A percentile compares a stretch with the other conserved stretches of the same genome.
These are phyloP conservation scores for Pseudogymnoascus sp. DNA, from an alignment of 2,329 filamentous ascomycete species.

Conservation along the genomic window DNA sequence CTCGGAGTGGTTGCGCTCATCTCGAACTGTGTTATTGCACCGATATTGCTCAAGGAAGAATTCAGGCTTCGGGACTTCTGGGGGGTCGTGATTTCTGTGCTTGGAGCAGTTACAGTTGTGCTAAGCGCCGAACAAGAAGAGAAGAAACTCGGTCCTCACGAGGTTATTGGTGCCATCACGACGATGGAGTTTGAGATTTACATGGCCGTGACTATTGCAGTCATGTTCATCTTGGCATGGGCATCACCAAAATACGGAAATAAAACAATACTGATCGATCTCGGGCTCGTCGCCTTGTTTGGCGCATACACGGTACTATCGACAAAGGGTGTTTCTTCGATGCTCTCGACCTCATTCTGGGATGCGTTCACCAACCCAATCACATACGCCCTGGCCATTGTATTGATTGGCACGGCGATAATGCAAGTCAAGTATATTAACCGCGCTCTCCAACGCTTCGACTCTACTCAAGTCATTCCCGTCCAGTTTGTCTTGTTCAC, in stretches of 20 bases:
- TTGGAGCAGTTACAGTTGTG: conserved; percentile 85
- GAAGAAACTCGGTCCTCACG: conserved; percentile 80
- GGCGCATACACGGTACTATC: conserved; percentile 95
- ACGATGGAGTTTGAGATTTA: conserved; percentile 88
- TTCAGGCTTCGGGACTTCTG: conserved; percentile 80
- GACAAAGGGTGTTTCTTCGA: conserved; percentile 92
- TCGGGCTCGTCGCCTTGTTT: conserved; percentile 88
- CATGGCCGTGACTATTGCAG: conserved; percentile 62
- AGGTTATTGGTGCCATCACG: conserved; percentile 84
- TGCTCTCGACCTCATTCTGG: conserved; percentile 86
- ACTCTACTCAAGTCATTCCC: conserved; percentile 95
- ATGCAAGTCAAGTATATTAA: conserved; percentile 99
- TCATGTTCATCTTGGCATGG: conserved; percentile 75
- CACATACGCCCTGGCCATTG: conserved; percentile 74
- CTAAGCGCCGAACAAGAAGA: conserved; percentile 84
- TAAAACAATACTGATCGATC: conserved; percentile 80
- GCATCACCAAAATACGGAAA: conserved; percentile 78
- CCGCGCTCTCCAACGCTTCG: conserved; percentile 80
- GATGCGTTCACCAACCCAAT: conserved; percentile 85
- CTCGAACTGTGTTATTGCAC: conserved; percentile 94
- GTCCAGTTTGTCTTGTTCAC: conserved; percentile 98
- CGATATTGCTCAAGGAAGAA: conserved; percentile 83
- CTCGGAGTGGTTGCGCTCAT: conserved; percentile 94
- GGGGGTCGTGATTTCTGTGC: conserved; percentile 81
- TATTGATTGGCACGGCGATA: conserved; percentile 76